phyloP scores from a whole-genome alignment of 1,139 yeast species.

The Geotrichum carabidarum region DNA sequence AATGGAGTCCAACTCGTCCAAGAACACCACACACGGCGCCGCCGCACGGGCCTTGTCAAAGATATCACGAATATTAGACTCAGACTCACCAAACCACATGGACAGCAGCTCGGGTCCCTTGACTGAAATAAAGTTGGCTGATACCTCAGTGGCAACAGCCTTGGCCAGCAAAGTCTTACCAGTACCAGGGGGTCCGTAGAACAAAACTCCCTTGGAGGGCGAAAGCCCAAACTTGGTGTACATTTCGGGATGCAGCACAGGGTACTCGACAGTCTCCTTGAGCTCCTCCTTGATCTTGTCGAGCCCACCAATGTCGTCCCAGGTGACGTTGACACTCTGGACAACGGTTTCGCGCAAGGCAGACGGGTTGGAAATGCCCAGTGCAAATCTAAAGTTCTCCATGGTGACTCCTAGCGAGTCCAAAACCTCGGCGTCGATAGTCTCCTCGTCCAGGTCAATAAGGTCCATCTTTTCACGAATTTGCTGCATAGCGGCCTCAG shows the following conservation, averaged over 20 bases:
- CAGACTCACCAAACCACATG: constrained; percentile 99
- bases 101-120: constrained; percentile 96
- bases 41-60: constrained; percentile 98
- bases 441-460: constrained; percentile 94
- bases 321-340: constrained; percentile 94
- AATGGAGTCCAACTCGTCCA: constrained; percentile 96
- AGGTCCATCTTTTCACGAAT: constrained; percentile 99
- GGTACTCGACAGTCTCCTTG: constrained; percentile 97
- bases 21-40: constrained; percentile 95
- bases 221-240: constrained; percentile 96
- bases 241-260: constrained; percentile 97
- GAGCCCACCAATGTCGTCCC: constrained; percentile 97
- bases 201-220: constrained; percentile 95
- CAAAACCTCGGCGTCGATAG: constrained; percentile 94
- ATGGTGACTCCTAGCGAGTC: constrained; percentile 96
- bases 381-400: constrained; percentile 97
- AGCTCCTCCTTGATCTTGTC: constrained; percentile 90
- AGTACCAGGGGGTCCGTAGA: constrained; percentile 99
- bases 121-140: constrained; percentile 93
- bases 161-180: constrained; percentile 97
- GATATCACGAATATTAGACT: constrained; percentile 92
- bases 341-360: constrained; percentile 99
- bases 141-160: constrained; percentile 97
- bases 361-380: constrained; percentile 97
- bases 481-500: constrained; percentile 98